phyloP scores from a whole-genome alignment of 75 land plant genomes.

The Selaginella moellendorffii region DNA sequence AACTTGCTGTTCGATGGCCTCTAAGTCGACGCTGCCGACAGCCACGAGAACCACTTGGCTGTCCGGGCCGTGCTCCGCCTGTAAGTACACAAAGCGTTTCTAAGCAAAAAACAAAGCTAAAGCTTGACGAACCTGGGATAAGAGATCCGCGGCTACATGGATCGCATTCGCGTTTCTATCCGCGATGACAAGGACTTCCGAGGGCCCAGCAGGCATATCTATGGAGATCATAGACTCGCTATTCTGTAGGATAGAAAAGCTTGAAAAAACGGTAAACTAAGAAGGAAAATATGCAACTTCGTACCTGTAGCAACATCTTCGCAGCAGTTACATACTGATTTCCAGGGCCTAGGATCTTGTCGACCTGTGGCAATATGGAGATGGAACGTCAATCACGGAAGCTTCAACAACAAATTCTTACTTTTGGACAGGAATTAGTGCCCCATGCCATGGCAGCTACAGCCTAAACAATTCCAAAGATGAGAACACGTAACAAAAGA shows the following conservation, averaged over 20 bases:
- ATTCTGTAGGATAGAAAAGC: conserved; percentile 43
- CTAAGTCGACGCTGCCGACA: conserved; percentile 64
- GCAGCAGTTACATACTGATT: conserved; percentile 99
- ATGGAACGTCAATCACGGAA: background rate
- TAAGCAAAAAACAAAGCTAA: background rate
- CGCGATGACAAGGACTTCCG: conserved; percentile 96
- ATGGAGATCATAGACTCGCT: conserved; percentile 67
- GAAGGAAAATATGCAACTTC: too few species aligned
- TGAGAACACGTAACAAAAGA: background rate
- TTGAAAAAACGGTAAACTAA: too few species aligned
- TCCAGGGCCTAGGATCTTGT: conserved; percentile 96
- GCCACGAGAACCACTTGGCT: conserved; percentile 97
- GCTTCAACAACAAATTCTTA: conserved; percentile 13
- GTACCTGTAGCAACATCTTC: conserved; percentile 95
- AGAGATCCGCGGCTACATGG: conserved; percentile 92
- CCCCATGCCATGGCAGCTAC: conserved; percentile 99
- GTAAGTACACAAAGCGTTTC: conserved; percentile 2
- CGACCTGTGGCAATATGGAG: conserved; percentile 41
- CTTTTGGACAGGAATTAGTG: conserved; percentile 93
- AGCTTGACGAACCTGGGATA: conserved; percentile 99
- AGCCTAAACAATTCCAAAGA: conserved; percentile 42
- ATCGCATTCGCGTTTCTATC: conserved; percentile 74
- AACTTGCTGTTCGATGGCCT: conserved; percentile 58
- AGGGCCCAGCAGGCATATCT: conserved; percentile 99
- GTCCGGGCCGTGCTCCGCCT: conserved; percentile 99